phyloP scores from a whole-genome alignment of 768 basidiomycete genomes.

The Cystobasidium onofrii region DNA sequence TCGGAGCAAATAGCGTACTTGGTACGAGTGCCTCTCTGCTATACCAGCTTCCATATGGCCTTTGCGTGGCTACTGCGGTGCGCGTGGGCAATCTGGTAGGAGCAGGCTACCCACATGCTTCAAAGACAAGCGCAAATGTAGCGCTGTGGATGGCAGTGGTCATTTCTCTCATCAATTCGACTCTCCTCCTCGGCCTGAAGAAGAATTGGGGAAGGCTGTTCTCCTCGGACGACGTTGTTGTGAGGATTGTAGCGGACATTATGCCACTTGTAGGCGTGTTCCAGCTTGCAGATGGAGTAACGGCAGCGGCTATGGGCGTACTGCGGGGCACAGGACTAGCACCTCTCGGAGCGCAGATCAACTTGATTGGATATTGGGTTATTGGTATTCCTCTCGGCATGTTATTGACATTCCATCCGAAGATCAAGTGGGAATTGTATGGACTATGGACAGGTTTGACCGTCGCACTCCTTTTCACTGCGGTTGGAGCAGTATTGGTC shows the following conservation, averaged over 20 bases:
- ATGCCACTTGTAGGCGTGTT: slow-evolving; percentile 59
- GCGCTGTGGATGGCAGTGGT: slow-evolving; percentile 60
- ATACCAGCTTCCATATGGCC: slow-evolving; percentile 74
- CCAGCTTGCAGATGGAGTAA: slow-evolving; percentile 63
- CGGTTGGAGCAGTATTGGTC: background rate
- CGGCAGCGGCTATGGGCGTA: slow-evolving; percentile 64
- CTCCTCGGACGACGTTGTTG: slow-evolving; percentile 58
- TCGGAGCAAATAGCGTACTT: slow-evolving; percentile 84
- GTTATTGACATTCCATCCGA: slow-evolving; percentile 34
- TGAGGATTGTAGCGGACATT: slow-evolving; percentile 58
- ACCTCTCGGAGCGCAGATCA: slow-evolving; percentile 38
- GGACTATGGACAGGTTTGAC: slow-evolving; percentile 42
- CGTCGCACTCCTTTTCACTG: slow-evolving; percentile 35
- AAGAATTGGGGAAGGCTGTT: slow-evolving; percentile 63
- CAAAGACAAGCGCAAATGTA: slow-evolving; percentile 61
- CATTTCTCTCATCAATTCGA: slow-evolving; percentile 59
- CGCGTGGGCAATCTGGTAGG: slow-evolving; percentile 47
- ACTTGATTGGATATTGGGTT: slow-evolving; percentile 28
- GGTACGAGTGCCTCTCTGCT: slow-evolving; percentile 41
- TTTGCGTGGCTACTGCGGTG: slow-evolving; percentile 76
- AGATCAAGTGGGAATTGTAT: slow-evolving; percentile 35
- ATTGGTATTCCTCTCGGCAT: slow-evolving; percentile 32
- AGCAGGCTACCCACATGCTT: slow-evolving; percentile 52
- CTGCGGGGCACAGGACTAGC: slow-evolving; percentile 54
- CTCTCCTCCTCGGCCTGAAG: slow-evolving; percentile 56